Evolutionary conservation across 768 basidiomycete species (phyloP).

Genomic region (Termitomyces sp.): DNA sequence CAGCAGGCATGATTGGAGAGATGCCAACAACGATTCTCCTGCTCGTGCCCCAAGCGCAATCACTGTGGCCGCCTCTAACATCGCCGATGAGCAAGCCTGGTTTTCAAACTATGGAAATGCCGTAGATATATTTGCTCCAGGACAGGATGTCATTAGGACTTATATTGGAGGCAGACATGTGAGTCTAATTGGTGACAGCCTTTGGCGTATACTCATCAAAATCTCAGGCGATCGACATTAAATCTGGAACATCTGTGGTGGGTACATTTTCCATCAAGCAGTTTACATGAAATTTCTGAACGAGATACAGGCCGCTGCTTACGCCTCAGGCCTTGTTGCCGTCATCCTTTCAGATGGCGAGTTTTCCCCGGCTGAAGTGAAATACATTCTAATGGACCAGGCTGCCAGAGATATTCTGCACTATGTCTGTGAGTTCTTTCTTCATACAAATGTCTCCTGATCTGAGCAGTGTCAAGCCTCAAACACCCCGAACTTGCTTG

Average conservation of each 20-base stretch:
- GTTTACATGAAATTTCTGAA: too few species aligned
- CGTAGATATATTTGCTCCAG: not conserved
- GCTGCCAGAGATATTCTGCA: too few species aligned
- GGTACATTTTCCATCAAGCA: not conserved
- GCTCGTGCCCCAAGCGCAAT: not conserved
- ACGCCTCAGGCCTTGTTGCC: too few species aligned
- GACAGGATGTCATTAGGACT: not conserved
- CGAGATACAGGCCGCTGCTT: too few species aligned
- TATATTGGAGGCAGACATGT: not conserved
- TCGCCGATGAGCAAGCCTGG: not conserved
- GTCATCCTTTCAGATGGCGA: too few species aligned
- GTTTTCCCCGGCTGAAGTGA: too few species aligned
- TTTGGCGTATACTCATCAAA: not conserved
- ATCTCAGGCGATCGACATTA: not conserved
- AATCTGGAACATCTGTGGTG: not conserved
- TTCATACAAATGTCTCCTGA: too few species aligned
- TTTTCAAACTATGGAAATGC: not conserved
- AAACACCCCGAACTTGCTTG: too few species aligned
- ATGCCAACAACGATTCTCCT: not conserved
- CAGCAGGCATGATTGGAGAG: not conserved
- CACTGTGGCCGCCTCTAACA: not conserved
- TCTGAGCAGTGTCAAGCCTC: too few species aligned
- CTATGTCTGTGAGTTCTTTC: too few species aligned
- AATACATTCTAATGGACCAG: too few species aligned
- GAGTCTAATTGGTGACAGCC: not conserved